Percentiles rank a stretch among this genome's conserved stretches.
Conservation (phyloP, 2,329 filamentous ascomycete species). For the Calonectria hawksworthii region DNA sequence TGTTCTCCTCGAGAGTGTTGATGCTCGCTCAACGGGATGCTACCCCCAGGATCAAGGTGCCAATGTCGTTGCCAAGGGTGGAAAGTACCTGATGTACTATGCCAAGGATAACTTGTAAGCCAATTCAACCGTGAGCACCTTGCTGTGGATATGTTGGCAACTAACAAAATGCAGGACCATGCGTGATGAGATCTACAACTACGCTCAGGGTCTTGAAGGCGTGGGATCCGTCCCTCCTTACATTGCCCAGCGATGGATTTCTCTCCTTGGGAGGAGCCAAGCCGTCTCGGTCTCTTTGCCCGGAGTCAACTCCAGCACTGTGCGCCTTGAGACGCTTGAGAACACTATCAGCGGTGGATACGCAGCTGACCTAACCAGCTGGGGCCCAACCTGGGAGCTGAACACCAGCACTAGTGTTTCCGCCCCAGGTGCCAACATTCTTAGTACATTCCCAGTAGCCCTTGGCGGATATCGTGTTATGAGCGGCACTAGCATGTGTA, state of each 20-base stretch:
- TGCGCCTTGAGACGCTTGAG: not conserved
- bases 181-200: slow-evolving; percentile 2
- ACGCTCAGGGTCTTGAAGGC: not conserved
- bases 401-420: not conserved
- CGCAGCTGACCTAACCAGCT: not conserved
- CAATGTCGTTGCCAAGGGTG: not conserved
- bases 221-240: not conserved
- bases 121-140: not conserved
- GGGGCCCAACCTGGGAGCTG: not conserved
- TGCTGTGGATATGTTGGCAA: too few species aligned
- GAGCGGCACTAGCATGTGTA: slow-evolving; percentile 5
- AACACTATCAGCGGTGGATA: not conserved
- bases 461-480: slow-evolving; percentile 2
- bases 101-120: slow-evolving; percentile 1
- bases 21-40: not conserved
- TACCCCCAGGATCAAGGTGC: not conserved
- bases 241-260: not conserved
- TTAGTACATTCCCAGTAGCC: not conserved
- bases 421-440: not conserved
- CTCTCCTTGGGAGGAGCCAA: not conserved
- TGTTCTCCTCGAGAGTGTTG: not conserved
- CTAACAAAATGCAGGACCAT: not conserved
- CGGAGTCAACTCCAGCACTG: not conserved
- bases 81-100: not conserved
- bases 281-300: not conserved